Evolutionary conservation across 306 rosid genomes (phyloP).

Genomic region (Oxytropis ochrocephala): DNA sequence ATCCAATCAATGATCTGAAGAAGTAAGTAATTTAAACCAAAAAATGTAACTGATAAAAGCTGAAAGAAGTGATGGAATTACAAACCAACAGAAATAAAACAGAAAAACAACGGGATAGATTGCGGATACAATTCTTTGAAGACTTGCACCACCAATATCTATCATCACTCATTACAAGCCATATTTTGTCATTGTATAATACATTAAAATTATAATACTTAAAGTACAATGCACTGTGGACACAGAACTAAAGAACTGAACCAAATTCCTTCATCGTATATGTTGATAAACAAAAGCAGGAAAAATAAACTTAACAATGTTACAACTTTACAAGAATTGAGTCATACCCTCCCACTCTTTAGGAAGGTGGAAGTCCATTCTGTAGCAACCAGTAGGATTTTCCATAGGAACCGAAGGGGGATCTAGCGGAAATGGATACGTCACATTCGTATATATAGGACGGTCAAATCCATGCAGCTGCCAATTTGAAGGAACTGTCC

Average conservation of each 20-base stretch:
- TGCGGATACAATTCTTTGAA: background rate
- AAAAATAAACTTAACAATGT: background rate
- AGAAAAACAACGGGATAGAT: background rate
- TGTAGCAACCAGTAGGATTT: slow-evolving; percentile 95
- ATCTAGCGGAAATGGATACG: slow-evolving; percentile 77
- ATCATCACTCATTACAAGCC: background rate
- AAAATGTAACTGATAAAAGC: background rate
- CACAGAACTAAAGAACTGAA: slow-evolving; percentile 10
- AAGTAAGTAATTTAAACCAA: background rate
- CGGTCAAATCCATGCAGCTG: slow-evolving; percentile 84
- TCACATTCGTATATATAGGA: slow-evolving; percentile 80
- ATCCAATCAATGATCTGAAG: slow-evolving; percentile 8
- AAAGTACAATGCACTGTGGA: background rate
- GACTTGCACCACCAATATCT: background rate
- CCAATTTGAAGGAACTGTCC: slow-evolving; percentile 98
- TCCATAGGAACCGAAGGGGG: slow-evolving; percentile 68
- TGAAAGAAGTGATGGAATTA: background rate
- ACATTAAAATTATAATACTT: background rate
- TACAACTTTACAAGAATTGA: background rate
- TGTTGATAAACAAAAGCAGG: background rate
- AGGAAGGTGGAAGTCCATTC: slow-evolving; percentile 62
- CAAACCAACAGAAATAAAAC: background rate
- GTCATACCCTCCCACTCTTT: slow-evolving; percentile 82
- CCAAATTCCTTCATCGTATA: background rate
- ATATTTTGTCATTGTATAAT: background rate